phyloP scores from a whole-genome alignment of 306 rosid genomes.

The Fragaria nilgerrensis region DNA sequence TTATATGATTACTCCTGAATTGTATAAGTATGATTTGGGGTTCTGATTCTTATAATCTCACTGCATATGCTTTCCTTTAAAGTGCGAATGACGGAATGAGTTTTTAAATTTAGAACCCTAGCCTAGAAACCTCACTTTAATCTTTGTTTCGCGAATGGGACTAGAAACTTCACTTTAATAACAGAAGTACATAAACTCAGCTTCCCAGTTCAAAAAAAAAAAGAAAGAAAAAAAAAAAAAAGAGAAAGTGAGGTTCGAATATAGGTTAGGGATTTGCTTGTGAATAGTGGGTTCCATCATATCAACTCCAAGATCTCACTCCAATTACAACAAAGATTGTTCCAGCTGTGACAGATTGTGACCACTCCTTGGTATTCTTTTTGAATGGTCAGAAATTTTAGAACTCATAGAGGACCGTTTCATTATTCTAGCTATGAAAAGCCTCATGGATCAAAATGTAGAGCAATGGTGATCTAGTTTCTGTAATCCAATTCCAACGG shows the following conservation, averaged over 20 bases:
- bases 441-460: not conserved
- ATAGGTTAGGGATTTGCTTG: not conserved
- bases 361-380: slow-evolving; percentile 49
- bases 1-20: too few species aligned
- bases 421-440: not conserved
- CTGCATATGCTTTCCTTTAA: too few species aligned
- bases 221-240: not conserved
- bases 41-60: too few species aligned
- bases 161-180: too few species aligned
- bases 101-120: too few species aligned
- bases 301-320: slow-evolving; percentile 27
- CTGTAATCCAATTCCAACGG: too few species aligned
- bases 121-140: too few species aligned
- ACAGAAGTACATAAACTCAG: not conserved
- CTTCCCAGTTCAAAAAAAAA: not conserved
- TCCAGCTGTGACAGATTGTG: slow-evolving; percentile 32
- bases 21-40: too few species aligned
- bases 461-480: not conserved
- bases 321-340: slow-evolving; percentile 31
- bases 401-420: not conserved
- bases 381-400: slow-evolving; percentile 15
- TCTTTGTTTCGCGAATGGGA: too few species aligned
- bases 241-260: not conserved
- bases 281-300: slow-evolving; percentile 37
- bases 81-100: too few species aligned